Conservation (phyloP, 768 basidiomycete species). For the Pleurotus ostreatus region DNA sequence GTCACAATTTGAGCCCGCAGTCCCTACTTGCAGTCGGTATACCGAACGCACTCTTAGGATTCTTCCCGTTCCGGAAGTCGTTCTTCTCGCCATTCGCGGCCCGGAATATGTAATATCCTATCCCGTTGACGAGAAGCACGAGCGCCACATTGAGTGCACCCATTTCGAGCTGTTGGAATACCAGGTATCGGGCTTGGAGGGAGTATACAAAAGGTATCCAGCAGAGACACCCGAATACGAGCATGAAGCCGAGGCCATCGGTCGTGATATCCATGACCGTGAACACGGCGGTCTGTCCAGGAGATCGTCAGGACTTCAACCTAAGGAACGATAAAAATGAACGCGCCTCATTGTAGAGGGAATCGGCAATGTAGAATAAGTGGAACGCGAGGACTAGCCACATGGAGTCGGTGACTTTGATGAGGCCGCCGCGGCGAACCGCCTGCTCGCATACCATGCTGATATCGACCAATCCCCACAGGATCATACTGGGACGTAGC, state of each 20-base stretch:
- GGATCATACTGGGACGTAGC: slow-evolving; percentile 82
- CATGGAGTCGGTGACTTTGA: slow-evolving; percentile 80
- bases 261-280: slow-evolving; percentile 97
- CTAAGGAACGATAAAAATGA: not conserved
- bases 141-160: slow-evolving; percentile 49
- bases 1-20: not conserved
- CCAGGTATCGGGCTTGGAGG: slow-evolving; percentile 91
- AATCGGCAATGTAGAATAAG: slow-evolving; percentile 79
- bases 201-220: slow-evolving; percentile 97
- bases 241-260: slow-evolving; percentile 98
- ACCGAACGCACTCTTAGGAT: slow-evolving; percentile 75
- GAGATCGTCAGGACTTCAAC: not conserved
- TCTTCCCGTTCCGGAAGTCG: slow-evolving; percentile 86
- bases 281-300: slow-evolving; percentile 69
- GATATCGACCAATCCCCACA: slow-evolving; percentile 88
- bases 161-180: slow-evolving; percentile 77
- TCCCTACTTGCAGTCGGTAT: not conserved
- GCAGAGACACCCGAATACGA: slow-evolving; percentile 82
- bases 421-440: slow-evolving; percentile 61
- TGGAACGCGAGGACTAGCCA: slow-evolving; percentile 87
- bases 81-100: slow-evolving; percentile 89
- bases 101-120: slow-evolving; percentile 91
- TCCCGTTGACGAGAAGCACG: slow-evolving; percentile 58
- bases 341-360: slow-evolving; percentile 81
- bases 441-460: slow-evolving; percentile 90